phyloP scores from a whole-genome alignment of 768 basidiomycete species.

The Boletus eberwhitei region DNA sequence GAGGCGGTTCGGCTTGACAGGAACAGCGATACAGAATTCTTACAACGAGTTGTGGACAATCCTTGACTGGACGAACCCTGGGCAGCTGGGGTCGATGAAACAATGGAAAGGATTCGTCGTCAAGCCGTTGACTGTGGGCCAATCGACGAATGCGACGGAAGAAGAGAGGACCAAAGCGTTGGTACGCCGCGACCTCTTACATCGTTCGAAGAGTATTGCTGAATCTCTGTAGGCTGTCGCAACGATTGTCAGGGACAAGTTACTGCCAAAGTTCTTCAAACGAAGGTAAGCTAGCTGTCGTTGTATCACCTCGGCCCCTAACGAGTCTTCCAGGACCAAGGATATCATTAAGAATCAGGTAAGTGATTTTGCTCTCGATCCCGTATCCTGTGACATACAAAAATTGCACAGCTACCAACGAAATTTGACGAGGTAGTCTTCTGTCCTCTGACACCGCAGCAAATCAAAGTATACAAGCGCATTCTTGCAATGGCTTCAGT shows the following conservation, averaged over 20 bases:
- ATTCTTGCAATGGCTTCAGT: constrained; percentile 64
- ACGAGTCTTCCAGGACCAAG: constrained; percentile 53
- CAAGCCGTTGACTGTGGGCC: constrained; percentile 64
- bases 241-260: constrained; percentile 52
- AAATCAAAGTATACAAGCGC: constrained; percentile 70
- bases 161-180: constrained; percentile 56
- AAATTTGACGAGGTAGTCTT: constrained; percentile 93
- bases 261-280: constrained; percentile 82
- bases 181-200: constrained; percentile 30
- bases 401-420: constrained; percentile 59
- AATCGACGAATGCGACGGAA: constrained; percentile 61
- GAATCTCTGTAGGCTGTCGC: constrained; percentile 50
- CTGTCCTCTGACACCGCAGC: constrained; percentile 76
- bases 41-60: constrained; percentile 92
- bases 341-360: constrained; percentile 71
- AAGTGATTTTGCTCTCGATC: neutral
- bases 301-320: neutral
- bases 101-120: constrained; percentile 79
- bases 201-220: neutral
- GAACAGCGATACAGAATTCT: constrained; percentile 80
- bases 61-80: constrained; percentile 89
- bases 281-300: constrained; percentile 49
- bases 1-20: constrained; percentile 83
- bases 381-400: neutral
- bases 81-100: constrained; percentile 60